Percentiles rank a stretch among this genome's conserved stretches.
Conservation (phyloP, 148 eudicot genomes). For the Persicaria maculosa region DNA sequence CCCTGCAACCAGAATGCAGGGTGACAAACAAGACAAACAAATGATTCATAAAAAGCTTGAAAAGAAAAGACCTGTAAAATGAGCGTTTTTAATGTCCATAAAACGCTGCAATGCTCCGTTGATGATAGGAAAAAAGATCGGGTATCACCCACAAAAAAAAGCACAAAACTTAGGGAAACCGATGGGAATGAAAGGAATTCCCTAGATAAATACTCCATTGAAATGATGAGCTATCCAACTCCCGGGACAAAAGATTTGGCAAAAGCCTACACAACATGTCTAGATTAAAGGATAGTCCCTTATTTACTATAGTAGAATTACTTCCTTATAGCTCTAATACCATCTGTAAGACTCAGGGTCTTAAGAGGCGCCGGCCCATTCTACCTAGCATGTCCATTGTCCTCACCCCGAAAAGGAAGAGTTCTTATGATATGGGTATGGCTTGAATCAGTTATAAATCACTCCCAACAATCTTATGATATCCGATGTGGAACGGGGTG, state of each 20-base stretch:
- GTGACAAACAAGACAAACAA: constrained; percentile 10
- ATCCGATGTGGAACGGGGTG: no score
- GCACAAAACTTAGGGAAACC: background rate
- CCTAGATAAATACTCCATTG: background rate
- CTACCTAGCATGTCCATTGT: no score
- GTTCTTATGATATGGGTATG: no score
- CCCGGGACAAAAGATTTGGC: no score
- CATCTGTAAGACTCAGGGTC: no score
- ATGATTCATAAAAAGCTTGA: constrained; percentile 4
- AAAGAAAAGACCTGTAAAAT: background rate
- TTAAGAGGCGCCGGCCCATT: no score
- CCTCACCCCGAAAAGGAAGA: no score
- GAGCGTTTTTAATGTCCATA: background rate
- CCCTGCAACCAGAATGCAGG: constrained; percentile 46
- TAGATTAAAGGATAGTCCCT: background rate
- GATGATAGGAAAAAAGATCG: background rate
- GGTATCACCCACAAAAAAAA: background rate
- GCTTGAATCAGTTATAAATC: no score
- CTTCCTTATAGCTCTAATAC: no score
- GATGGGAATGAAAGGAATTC: background rate
- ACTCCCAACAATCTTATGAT: no score
- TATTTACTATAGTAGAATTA: background rate
- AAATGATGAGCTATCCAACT: no score
- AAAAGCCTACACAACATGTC: background rate
- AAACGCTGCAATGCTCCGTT: background rate